Evolutionary conservation across 2,329 filamentous ascomycete genomes (phyloP).

Genomic region (Aplosporella prunicola): DNA sequence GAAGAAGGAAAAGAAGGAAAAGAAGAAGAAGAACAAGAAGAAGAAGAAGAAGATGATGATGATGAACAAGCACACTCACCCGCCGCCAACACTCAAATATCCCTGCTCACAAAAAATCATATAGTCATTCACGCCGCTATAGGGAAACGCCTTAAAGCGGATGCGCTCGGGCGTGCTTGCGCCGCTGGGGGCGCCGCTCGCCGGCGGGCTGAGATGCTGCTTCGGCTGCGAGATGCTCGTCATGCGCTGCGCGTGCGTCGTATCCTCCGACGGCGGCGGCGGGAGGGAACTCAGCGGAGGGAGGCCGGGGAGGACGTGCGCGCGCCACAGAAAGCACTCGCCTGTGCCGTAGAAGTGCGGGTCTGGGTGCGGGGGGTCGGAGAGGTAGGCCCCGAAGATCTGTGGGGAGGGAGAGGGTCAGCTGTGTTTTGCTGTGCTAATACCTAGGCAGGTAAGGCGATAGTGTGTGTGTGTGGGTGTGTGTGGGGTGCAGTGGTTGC

Average conservation of each 20-base stretch:
- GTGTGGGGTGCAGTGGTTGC: neutral
- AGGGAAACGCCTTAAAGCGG: constrained; percentile 94
- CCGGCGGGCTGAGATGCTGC: constrained; percentile 22
- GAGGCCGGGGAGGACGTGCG: constrained; percentile 52
- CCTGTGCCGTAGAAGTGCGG: constrained; percentile 90
- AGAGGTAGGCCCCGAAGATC: constrained; percentile 89
- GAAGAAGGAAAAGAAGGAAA: neutral
- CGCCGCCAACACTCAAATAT: constrained; percentile 79
- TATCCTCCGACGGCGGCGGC: constrained; percentile 60
- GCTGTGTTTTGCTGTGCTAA: neutral
- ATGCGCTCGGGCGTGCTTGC: constrained; percentile 61
- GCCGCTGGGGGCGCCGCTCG: constrained; percentile 25
- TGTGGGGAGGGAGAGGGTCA: constrained; percentile 16
- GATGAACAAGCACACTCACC: too few relatives aligned
- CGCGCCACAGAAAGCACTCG: constrained; percentile 89
- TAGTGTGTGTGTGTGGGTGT: too few relatives aligned
- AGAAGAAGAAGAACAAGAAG: neutral
- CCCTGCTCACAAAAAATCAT: constrained; percentile 85
- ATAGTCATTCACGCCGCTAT: constrained; percentile 92
- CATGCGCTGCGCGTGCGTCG: constrained; percentile 50
- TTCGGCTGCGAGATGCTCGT: constrained; percentile 43
- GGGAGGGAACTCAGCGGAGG: constrained; percentile 48
- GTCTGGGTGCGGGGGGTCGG: constrained; percentile 71
- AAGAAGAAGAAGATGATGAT: constrained; percentile 1
- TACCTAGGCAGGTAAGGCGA: neutral